phyloP scores from a whole-genome alignment of 345 rosid species.

The Kandelia obovata region DNA sequence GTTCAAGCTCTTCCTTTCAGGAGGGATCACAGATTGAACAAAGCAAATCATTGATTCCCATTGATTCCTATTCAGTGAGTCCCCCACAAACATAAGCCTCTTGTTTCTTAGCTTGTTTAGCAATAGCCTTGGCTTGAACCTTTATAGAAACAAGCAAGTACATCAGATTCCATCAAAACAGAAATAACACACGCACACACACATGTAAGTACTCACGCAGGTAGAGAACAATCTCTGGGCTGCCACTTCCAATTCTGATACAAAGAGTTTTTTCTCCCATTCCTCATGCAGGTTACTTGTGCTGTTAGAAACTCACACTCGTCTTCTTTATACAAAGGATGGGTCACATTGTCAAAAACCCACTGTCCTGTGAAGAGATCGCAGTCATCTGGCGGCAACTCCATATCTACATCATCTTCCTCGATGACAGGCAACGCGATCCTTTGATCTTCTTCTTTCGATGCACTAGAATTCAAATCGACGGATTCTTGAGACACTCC shows the following conservation, averaged over 20 bases:
- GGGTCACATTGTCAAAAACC: constrained; percentile 62
- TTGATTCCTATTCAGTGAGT: constrained; percentile 89
- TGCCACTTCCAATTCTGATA: constrained; percentile 98
- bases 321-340: constrained; percentile 75
- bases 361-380: constrained; percentile 85
- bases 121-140: constrained; percentile 67
- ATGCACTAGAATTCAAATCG: constrained; percentile 13
- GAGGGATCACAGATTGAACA: constrained; percentile 74
- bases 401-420: constrained; percentile 50
- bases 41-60: constrained; percentile 99
- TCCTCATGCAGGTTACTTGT: constrained; percentile 86
- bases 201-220: constrained; percentile 40
- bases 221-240: constrained; percentile 78
- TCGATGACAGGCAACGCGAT: constrained; percentile 23
- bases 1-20: constrained; percentile 62
- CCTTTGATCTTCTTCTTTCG: constrained; percentile 31
- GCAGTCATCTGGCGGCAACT: constrained; percentile 72
- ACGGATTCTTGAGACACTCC: constrained; percentile 24
- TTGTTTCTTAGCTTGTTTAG: constrained; percentile 86
- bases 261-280: constrained; percentile 77
- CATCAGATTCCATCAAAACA: neutral
- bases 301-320: constrained; percentile 77
- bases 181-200: neutral
- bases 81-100: constrained; percentile 96
- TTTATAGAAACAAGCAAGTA: constrained; percentile 14